Conservation (phyloP, 208 protist species). For the Naegleria lovaniensis region DNA sequence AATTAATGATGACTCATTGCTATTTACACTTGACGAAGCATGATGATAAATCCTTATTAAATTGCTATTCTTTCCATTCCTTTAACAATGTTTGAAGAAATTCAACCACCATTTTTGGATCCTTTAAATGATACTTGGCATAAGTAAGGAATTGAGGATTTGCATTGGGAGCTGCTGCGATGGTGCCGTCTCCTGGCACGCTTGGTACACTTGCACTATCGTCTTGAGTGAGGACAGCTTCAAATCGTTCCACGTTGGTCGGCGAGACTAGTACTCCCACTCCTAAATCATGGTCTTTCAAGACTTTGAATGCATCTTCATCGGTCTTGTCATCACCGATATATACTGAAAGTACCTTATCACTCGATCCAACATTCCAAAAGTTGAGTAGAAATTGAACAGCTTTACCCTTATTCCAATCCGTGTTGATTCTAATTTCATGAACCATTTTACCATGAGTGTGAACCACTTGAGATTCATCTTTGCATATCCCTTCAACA, state of each 20-base stretch:
- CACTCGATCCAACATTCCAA: background rate
- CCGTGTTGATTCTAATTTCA: slow-evolving; percentile 13
- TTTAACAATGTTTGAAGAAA: too few relatives aligned
- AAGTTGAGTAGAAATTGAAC: background rate
- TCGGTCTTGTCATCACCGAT: slow-evolving; percentile 31
- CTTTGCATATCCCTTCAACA: background rate
- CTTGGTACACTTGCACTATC: too few relatives aligned
- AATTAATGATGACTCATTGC: too few relatives aligned
- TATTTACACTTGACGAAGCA: too few relatives aligned
- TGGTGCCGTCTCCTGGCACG: too few relatives aligned
- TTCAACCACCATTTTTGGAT: too few relatives aligned
- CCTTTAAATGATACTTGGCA: too few relatives aligned
- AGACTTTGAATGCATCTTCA: slow-evolving; percentile 24
- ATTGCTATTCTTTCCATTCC: too few relatives aligned
- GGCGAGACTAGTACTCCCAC: background rate
- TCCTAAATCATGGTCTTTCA: background rate
- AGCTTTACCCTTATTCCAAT: slow-evolving; percentile 32
- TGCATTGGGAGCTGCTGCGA: too few relatives aligned
- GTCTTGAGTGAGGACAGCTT: background rate
- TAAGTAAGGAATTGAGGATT: too few relatives aligned
- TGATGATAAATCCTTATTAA: too few relatives aligned
- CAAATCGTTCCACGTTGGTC: background rate
- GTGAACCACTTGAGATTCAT: background rate
- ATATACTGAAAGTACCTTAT: background rate
- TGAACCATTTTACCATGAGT: slow-evolving; percentile 27